Conservation (phyloP, 1,284 basidiomycete species). For the Ceratobasidium sp. region DNA sequence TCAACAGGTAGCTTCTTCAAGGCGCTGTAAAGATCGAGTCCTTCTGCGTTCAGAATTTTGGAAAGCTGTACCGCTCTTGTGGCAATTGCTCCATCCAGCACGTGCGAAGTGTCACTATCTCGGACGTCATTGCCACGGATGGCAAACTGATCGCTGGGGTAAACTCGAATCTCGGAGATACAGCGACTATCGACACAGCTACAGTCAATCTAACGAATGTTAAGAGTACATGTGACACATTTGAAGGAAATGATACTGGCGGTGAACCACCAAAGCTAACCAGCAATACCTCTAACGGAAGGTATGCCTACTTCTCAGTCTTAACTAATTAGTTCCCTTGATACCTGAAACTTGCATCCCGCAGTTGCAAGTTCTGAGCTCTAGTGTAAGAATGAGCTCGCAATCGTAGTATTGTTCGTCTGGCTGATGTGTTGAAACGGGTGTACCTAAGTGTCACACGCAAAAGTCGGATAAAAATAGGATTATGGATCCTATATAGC, state of each 20-base stretch:
- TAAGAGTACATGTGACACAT: slow-evolving; percentile 42
- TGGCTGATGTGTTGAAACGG: too few relatives aligned
- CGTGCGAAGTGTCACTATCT: slow-evolving; percentile 55
- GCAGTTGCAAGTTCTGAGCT: slow-evolving; percentile 34
- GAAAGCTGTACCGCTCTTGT: slow-evolving; percentile 48
- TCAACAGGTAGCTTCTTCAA: neutral
- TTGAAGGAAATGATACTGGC: slow-evolving; percentile 41
- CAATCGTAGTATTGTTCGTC: too few relatives aligned
- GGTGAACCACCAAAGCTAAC: slow-evolving; percentile 40
- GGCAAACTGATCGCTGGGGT: slow-evolving; percentile 44
- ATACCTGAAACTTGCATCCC: neutral
- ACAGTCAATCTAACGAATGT: slow-evolving; percentile 33
- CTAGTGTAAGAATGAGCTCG: too few relatives aligned
- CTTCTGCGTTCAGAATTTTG: slow-evolving; percentile 40
- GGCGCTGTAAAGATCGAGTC: slow-evolving; percentile 37
- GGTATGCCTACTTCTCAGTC: slow-evolving; percentile 6
- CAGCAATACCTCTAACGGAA: slow-evolving; percentile 32
- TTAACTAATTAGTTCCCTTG: neutral
- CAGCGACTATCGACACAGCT: slow-evolving; percentile 43
- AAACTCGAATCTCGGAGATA: slow-evolving; percentile 48
- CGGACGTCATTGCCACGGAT: slow-evolving; percentile 45
- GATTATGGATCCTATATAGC: too few relatives aligned
- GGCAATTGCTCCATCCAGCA: slow-evolving; percentile 50
- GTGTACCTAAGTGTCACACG: too few relatives aligned
- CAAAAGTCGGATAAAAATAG: too few relatives aligned